Conservation (phyloP, 768 basidiomycete genomes). For the Mycena epipterygia region DNA sequence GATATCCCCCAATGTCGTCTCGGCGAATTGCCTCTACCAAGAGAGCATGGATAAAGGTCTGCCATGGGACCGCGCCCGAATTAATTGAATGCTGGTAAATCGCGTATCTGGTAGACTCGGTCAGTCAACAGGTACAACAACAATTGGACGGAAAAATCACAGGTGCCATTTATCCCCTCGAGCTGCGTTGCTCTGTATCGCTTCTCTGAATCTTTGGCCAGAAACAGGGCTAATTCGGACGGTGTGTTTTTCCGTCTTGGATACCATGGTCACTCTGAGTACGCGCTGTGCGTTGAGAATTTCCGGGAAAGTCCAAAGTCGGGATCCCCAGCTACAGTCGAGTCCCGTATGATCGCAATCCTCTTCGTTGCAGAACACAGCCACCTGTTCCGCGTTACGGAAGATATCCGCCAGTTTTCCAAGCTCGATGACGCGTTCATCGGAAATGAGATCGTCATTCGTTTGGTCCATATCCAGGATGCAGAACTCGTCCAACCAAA, state of each 20-base stretch:
- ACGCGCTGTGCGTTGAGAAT: constrained; percentile 15
- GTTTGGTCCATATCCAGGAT: not conserved
- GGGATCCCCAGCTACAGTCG: constrained; percentile 27
- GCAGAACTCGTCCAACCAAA: constrained; percentile 30
- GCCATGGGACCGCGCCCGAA: constrained; percentile 23
- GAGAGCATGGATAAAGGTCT: constrained; percentile 14
- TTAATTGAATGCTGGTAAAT: constrained; percentile 19
- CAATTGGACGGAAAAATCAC: constrained; percentile 5
- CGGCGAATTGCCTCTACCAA: constrained; percentile 40
- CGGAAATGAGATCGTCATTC: not conserved
- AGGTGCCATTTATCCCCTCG: constrained; percentile 9
- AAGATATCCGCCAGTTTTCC: constrained; percentile 36
- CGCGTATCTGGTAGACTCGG: not conserved
- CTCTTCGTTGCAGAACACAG: constrained; percentile 32
- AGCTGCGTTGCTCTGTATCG: constrained; percentile 3
- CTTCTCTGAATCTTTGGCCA: too few relatives aligned
- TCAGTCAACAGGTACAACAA: not conserved
- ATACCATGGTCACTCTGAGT: too few relatives aligned
- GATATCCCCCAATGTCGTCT: constrained; percentile 30
- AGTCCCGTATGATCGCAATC: constrained; percentile 31
- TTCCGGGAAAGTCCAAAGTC: constrained; percentile 24
- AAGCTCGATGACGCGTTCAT: constrained; percentile 8
- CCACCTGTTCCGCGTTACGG: constrained; percentile 21
- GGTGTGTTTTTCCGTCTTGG: too few relatives aligned
- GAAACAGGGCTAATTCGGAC: too few relatives aligned